Evolutionary conservation across 2,329 filamentous ascomycete genomes (phyloP).

Genomic region (Ramularia endophylla): DNA sequence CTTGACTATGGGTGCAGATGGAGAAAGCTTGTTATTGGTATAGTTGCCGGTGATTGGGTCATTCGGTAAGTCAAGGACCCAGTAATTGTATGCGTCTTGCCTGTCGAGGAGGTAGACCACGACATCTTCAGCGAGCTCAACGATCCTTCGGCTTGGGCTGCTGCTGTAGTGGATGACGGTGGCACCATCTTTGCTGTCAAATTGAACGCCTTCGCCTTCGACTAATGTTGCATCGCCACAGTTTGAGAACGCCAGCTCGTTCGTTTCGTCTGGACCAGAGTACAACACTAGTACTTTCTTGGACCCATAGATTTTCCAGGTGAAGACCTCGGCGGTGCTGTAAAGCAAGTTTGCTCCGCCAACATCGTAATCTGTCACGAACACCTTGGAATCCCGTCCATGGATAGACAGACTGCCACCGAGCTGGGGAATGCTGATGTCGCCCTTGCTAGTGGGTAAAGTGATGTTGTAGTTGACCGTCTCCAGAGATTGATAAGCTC

Average conservation of each 20-base stretch:
- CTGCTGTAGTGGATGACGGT: slow-evolving; percentile 52
- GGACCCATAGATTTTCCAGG: slow-evolving; percentile 57
- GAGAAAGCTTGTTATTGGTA: slow-evolving; percentile 30
- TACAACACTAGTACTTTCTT: slow-evolving; percentile 60
- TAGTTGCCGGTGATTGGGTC: slow-evolving; percentile 27
- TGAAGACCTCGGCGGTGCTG: slow-evolving; percentile 64
- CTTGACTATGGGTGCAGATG: slow-evolving; percentile 51
- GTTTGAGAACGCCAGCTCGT: slow-evolving; percentile 52
- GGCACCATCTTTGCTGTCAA: slow-evolving; percentile 35
- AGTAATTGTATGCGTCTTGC: slow-evolving; percentile 63
- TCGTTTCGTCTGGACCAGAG: slow-evolving; percentile 54
- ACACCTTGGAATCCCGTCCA: slow-evolving; percentile 61
- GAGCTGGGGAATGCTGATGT: slow-evolving; percentile 53
- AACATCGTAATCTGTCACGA: slow-evolving; percentile 61
- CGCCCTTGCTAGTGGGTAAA: slow-evolving; percentile 54
- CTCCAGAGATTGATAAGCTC: slow-evolving; percentile 54
- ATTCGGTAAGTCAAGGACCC: slow-evolving; percentile 53
- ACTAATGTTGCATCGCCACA: slow-evolving; percentile 32
- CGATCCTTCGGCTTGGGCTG: slow-evolving; percentile 47
- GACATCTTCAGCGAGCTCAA: slow-evolving; percentile 45
- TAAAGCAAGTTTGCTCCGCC: slow-evolving; percentile 57
- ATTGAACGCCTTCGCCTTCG: slow-evolving; percentile 38
- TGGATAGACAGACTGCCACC: slow-evolving; percentile 53
- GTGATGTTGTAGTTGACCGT: slow-evolving; percentile 59
- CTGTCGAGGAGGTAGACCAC: slow-evolving; percentile 57